Base-by-base conservation (phyloP, 257 asterid genomes). In the Rehmannia glutinosa region DNA sequence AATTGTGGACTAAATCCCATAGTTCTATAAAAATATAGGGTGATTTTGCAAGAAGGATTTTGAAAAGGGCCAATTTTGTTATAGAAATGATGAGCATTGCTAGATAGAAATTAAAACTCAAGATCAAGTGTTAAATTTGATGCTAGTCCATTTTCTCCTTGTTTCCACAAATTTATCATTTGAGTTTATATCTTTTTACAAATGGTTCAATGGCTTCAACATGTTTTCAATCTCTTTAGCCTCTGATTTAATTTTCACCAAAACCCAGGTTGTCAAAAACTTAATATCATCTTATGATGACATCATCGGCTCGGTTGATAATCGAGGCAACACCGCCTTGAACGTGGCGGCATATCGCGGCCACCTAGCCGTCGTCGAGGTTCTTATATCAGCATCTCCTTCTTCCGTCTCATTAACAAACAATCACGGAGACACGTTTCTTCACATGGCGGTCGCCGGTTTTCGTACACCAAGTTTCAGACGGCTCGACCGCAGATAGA, bases 391-490 rank as follows among this genome's bases (percentile, higher is more conserved):
- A 8, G 61, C 81, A 19, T 78, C 77, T 46, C 94, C 90, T 62
- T 71, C 88, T 13, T 73, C 72, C 0, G 69, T 74, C 3, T 64
- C 77, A 3, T 15, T 69, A 42, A 55, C 70, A 28, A 93, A 93
- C 79, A 81, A 67, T 11, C 59, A 78, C 2, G 96, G 97, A 8
- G 96, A 90, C 59, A 90, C 96, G 3, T 82, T 88, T 50, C 88
- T 93, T 38, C 99, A 90, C 84, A 86, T 91, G 96, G 92, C 88
- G 0, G 87, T 93, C 35, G 80, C 94, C 9, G 95, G 96, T 27
- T 90, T 93, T 70, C 74, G 83, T 3, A 32, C 95, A 62, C 96
- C 92, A 1, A 83, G 89, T 42, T 93, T 93, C 77, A 80, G 76
- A 9, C 69, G 87, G 72, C 47, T 90, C 60, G 97, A 93, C 75